A percentile compares a stretch with the other conserved stretches of the same genome.
Conservation (phyloP, 495 filamentous ascomycete species). For the Zalerion maritima region DNA sequence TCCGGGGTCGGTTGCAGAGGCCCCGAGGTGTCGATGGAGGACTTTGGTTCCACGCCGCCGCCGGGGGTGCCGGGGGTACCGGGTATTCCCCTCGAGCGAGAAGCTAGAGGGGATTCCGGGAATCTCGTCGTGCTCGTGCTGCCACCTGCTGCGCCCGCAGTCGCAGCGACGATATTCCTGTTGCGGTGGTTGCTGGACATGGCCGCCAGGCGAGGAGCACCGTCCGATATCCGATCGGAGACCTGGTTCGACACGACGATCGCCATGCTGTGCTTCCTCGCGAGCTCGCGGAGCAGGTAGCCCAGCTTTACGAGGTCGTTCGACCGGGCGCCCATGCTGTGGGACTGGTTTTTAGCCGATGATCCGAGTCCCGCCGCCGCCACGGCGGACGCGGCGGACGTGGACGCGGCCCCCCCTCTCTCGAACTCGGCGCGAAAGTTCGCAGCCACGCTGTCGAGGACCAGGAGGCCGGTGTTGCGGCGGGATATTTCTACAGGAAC, state of each 20-base stretch:
- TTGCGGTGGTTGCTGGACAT: slow-evolving; percentile 7
- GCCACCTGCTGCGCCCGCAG: background rate
- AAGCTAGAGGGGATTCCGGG: slow-evolving; percentile 25
- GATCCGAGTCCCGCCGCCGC: background rate
- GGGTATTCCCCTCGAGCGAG: slow-evolving; percentile 12
- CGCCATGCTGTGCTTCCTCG: slow-evolving; percentile 55
- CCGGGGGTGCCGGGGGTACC: slow-evolving; percentile 1
- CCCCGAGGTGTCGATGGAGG: slow-evolving; percentile 10
- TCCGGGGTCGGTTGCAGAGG: slow-evolving; percentile 7
- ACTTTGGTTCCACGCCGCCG: slow-evolving; percentile 8
- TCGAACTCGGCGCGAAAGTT: slow-evolving; percentile 90
- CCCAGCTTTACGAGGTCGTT: slow-evolving; percentile 63
- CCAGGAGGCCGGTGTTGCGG: slow-evolving; percentile 60
- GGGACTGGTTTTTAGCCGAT: too few species aligned
- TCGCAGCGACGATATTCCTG: background rate
- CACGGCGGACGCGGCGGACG: slow-evolving; percentile 7
- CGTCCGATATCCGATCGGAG: slow-evolving; percentile 62
- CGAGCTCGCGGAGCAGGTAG: slow-evolving; percentile 58
- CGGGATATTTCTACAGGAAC: slow-evolving; percentile 68
- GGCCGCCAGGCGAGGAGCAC: slow-evolving; percentile 3
- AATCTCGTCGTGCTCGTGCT: slow-evolving; percentile 6
- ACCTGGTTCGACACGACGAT: slow-evolving; percentile 93
- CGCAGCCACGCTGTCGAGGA: slow-evolving; percentile 82
- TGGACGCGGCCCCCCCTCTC: slow-evolving; percentile 24
- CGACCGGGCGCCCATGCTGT: slow-evolving; percentile 46